Conservation (phyloP, 768 basidiomycete genomes). For the Xanthoconium purpureum region DNA sequence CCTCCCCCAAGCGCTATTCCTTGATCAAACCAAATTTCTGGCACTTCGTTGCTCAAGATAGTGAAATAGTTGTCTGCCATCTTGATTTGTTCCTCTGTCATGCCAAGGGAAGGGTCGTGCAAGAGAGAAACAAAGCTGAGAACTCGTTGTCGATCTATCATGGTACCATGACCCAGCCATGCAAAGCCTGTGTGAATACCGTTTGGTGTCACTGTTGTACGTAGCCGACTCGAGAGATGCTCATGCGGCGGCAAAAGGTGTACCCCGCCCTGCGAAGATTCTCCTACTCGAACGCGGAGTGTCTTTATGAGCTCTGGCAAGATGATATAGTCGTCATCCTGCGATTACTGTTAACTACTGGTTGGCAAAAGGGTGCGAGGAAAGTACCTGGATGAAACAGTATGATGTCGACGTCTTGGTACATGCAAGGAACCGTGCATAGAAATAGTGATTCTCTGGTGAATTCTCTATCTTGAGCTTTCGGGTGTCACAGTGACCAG, state of each 20-base stretch:
- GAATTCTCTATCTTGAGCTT: slow-evolving; percentile 58
- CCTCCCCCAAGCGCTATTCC: slow-evolving; percentile 60
- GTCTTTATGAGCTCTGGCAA: slow-evolving; percentile 53
- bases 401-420: slow-evolving; percentile 46
- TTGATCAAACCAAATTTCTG: slow-evolving; percentile 64
- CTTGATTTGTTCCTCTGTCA: slow-evolving; percentile 47
- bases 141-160: slow-evolving; percentile 44
- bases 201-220: slow-evolving; percentile 37
- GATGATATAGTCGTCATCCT: slow-evolving; percentile 72
- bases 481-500: slow-evolving; percentile 37
- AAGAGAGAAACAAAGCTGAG: slow-evolving; percentile 50
- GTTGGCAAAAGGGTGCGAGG: background rate
- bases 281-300: slow-evolving; percentile 41
- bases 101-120: slow-evolving; percentile 33
- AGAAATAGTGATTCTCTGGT: slow-evolving; percentile 54
- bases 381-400: slow-evolving; percentile 60
- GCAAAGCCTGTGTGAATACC: slow-evolving; percentile 54
- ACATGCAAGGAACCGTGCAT: slow-evolving; percentile 61
- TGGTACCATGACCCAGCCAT: slow-evolving; percentile 65
- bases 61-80: slow-evolving; percentile 75
- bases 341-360: slow-evolving; percentile 1
- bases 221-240: slow-evolving; percentile 51
- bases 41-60: slow-evolving; percentile 50
- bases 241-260: slow-evolving; percentile 62
- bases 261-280: slow-evolving; percentile 33